phyloP scores from a whole-genome alignment of 73 alveolate genomes.

The Durusdinium trenchii region DNA sequence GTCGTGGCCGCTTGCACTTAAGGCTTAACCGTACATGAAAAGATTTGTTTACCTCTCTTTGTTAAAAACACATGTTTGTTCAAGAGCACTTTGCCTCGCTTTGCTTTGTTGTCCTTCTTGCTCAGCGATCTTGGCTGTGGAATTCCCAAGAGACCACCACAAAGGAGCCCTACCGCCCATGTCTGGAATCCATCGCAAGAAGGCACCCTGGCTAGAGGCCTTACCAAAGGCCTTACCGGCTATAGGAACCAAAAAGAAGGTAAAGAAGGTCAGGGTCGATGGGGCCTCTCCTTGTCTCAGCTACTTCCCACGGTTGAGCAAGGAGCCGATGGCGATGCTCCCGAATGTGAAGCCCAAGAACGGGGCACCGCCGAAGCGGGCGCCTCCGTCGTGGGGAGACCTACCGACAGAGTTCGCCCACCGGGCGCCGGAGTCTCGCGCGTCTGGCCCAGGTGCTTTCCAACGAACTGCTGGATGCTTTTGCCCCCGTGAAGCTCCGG shows the following conservation, averaged over 20 bases:
- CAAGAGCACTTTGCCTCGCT: no score
- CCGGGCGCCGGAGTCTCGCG: not conserved
- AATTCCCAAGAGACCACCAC: no score
- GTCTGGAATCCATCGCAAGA: not conserved
- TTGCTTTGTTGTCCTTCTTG: not conserved
- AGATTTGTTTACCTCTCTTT: no score
- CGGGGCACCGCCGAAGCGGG: conserved; percentile 90
- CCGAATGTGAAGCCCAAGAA: conserved; percentile 71
- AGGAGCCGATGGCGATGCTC: conserved; percentile 73
- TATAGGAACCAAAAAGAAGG: no score
- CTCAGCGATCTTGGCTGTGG: no score
- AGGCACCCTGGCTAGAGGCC: no score
- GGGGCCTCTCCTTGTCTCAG: not conserved
- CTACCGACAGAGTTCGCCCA: not conserved
- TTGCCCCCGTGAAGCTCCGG: conserved; percentile 90
- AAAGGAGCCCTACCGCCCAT: no score
- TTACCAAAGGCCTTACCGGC: no score
- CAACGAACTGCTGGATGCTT: conserved; percentile 92
- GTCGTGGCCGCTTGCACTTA: not conserved
- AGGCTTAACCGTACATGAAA: no score
- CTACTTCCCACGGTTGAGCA: not conserved
- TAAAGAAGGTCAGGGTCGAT: no score
- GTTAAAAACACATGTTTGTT: no score
- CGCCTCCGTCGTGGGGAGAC: conserved; percentile 26
- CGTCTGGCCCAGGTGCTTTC: conserved; percentile 24